Evolutionary conservation across 192 early-diverging fungal species (phyloP), one percentile per base, ranked within the genome.

Genomic region (Radiomyces spectabilis): DNA sequence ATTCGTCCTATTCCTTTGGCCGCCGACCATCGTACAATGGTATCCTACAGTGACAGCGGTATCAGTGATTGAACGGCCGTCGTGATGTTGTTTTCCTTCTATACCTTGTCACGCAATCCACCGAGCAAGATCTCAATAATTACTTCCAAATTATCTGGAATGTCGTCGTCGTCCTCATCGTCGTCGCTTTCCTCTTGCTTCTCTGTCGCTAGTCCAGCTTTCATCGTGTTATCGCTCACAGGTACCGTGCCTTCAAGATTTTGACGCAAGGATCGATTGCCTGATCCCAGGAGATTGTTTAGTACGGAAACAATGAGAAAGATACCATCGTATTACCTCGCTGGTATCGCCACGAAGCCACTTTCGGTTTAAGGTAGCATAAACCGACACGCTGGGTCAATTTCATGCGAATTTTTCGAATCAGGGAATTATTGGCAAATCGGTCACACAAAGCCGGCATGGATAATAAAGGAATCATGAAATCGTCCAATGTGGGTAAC

Each of bases 1-100:
- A 99, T 81, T 41, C 97, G 77, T 4, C 91, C 97, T 44, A 99
- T 72, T 10, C 95, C 97, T 74, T 99, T 99, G 6, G 97, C 94
- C 5, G 93, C 85, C 8, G 93, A 95, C 93, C 93, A 97, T 47
- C 97, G 84, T 3, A 99, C 95, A 55, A 99, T 88, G 0, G 97
- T 99, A 55, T 93, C 85, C 73, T 78, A 42, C 9, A 44, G 25
- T 41, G 31, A 35, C n/a, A 21, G 25, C 30, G 57, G 19, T 29
- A 70, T 29, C 15, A 24, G 33, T 18, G 21, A n/a, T 54, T 21
- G 39, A 27, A 44, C 2, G 5, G 6, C 0, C n/a, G 7, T 31
- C 44, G 7, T 59, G 13, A 15, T 27, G 2, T 21, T 38, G 30
- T 50, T 57, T 53, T 51, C 53, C 31, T 57, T 15, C 47, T 63